Conservation (phyloP, 140 eudicot species). For the Erigeron philadelphicus region DNA sequence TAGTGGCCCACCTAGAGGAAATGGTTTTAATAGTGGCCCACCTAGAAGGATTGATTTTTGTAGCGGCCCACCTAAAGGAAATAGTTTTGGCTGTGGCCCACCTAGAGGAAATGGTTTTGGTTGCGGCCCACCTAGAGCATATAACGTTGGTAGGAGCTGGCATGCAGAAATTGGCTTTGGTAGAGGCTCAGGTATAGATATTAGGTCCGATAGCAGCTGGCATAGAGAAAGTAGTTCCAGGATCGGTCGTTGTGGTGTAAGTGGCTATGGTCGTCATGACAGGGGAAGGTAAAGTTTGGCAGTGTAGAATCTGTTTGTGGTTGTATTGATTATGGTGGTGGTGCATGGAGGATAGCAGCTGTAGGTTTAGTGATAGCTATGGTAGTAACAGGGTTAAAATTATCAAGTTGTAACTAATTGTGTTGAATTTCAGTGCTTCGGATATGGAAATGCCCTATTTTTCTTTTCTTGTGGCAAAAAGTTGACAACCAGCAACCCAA, state of each 20-base stretch:
- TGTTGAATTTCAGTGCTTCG: too few species aligned
- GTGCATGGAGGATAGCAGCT: background rate
- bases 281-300: slow-evolving; percentile 23
- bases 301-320: background rate
- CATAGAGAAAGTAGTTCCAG: background rate
- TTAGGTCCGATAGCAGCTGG: background rate
- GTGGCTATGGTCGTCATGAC: slow-evolving; percentile 23
- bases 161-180: background rate
- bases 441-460: too few species aligned
- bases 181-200: too few species aligned
- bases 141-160: slow-evolving; percentile 14
- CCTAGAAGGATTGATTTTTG: slow-evolving; percentile 26
- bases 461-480: too few species aligned
- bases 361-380: too few species aligned
- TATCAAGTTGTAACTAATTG: too few species aligned
- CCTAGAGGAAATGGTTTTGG: background rate
- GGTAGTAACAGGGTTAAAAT: too few species aligned
- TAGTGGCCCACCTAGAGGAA: slow-evolving; percentile 22
- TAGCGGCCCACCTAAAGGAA: slow-evolving; percentile 24
- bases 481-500: too few species aligned
- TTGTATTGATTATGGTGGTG: slow-evolving; percentile 10
- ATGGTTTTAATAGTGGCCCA: slow-evolving; percentile 22
- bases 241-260: slow-evolving; percentile 20
- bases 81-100: background rate
- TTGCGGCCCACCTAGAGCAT: too few species aligned